Percentiles rank a stretch among this genome's conserved stretches.
phyloP scores from a whole-genome alignment of 1,139 yeast species.

The Diutina neorugosa region DNA sequence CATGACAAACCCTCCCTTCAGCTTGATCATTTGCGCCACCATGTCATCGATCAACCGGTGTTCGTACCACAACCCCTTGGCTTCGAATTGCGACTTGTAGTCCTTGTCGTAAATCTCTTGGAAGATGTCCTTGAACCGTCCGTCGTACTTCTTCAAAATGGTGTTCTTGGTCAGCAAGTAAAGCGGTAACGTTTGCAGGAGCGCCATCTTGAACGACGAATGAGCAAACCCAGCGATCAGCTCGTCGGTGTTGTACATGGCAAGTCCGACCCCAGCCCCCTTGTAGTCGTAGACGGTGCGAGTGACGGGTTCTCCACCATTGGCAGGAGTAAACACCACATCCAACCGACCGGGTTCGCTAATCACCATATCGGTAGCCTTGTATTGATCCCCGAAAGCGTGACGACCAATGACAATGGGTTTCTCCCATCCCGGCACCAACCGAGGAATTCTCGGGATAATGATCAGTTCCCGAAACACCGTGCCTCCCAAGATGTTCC shows the following conservation, averaged over 20 bases:
- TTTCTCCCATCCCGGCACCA: slow-evolving; percentile 68
- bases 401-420: slow-evolving; percentile 83
- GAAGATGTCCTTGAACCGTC: slow-evolving; percentile 71
- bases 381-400: slow-evolving; percentile 78
- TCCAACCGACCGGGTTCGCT: slow-evolving; percentile 60
- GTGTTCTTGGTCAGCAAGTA: slow-evolving; percentile 72
- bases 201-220: slow-evolving; percentile 65
- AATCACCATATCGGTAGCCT: slow-evolving; percentile 63
- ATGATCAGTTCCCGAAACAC: slow-evolving; percentile 79
- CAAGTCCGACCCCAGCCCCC: slow-evolving; percentile 62
- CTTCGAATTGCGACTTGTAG: slow-evolving; percentile 48
- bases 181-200: slow-evolving; percentile 51
- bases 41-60: slow-evolving; percentile 78
- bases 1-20: slow-evolving; percentile 73
- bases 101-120: slow-evolving; percentile 48
- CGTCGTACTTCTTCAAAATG: slow-evolving; percentile 71
- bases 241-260: slow-evolving; percentile 77
- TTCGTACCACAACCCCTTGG: slow-evolving; percentile 64
- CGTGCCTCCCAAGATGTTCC: slow-evolving; percentile 74
- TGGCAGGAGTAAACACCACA: slow-evolving; percentile 49
- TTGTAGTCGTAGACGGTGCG: slow-evolving; percentile 48
- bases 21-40: slow-evolving; percentile 84
- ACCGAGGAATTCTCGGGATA: slow-evolving; percentile 63
- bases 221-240: slow-evolving; percentile 73
- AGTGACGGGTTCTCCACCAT: slow-evolving; percentile 40